Conservation (phyloP, 208 protist species). For the Wallacemonas sp. region DNA sequence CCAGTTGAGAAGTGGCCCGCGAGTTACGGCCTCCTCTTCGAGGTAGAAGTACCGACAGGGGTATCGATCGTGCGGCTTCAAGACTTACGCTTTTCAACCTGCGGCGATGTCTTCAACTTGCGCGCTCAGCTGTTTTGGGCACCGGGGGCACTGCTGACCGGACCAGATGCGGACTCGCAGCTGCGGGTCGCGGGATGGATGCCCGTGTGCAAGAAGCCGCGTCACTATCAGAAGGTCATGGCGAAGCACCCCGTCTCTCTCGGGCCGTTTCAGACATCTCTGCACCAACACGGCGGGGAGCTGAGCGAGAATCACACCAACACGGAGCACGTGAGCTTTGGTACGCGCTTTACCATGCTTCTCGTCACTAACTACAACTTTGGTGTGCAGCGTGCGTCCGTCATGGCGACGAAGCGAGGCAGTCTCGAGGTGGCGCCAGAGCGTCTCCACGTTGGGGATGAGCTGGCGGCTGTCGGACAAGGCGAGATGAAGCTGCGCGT, state of each 20-base stretch:
- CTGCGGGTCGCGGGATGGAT: not conserved
- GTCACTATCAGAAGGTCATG: conserved; percentile 13
- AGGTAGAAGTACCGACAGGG: conserved; percentile 4
- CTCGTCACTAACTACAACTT: conserved; percentile 13
- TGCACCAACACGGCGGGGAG: conserved; percentile 1
- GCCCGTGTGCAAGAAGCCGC: conserved; percentile 13
- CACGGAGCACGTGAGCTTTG: not conserved
- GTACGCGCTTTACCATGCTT: conserved; percentile 7
- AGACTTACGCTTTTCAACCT: conserved; percentile 3
- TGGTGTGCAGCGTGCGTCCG: not conserved
- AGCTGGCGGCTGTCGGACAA: not conserved
- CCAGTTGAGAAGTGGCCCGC: not conserved
- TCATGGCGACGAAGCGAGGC: conserved; percentile 6
- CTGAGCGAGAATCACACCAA: not conserved
- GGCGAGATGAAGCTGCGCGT: conserved; percentile 6
- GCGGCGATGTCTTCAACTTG: conserved; percentile 9
- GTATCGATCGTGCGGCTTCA: conserved; percentile 12
- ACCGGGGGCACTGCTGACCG: conserved; percentile 11
- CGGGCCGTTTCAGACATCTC: conserved; percentile 1
- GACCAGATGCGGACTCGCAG: not conserved
- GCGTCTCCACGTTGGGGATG: conserved; percentile 1
- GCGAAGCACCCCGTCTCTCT: not conserved
- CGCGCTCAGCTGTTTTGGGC: conserved; percentile 2
- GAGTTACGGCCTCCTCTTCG: conserved; percentile 5
- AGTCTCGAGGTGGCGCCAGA: not conserved